Evolutionary conservation across 1,284 basidiomycete species (phyloP), one percentile per base, ranked within the genome.

Genomic region (Schizophyllum commune): DNA sequence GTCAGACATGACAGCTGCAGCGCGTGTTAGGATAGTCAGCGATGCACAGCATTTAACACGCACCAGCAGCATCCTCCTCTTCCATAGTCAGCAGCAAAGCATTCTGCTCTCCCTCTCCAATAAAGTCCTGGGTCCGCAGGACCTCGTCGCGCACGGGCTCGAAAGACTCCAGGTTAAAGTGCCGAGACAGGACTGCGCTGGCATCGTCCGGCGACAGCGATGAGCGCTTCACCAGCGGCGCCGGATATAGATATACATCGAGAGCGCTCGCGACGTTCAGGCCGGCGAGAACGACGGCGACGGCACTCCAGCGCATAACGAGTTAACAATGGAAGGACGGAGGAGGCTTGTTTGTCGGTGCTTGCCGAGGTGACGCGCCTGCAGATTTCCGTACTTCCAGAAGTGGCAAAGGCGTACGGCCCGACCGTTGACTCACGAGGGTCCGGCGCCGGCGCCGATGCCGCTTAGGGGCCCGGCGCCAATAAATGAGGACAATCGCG

Each of bases 91-190:
- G 60, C 4, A 91, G 65, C 33, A 90, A 61, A 0, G 76, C 80
- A 70, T 78, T 82, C 27, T 70, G 75, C 52, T 71, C 58, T 0
- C 84, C 86, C 60, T 80, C 69, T 32, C 83, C 89, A 21, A 91
- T 81, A 66, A 89, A 85, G 2, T 75, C 62, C 59, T 79, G 76
- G 62, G 81, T 76, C 33, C 69, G 69, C 62, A 76, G 75, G 7
- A 74, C 62, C 61, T 66, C 62, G 63, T 79, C 79, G 60, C 68
- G 71, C 27, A 83, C 67, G 47, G 77, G 74, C 68, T 89, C 86
- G 65, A 85, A 86, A 32, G 74, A 73, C 64, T 91, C 89, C 3
- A 92, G 78, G 21, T 85, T 83, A 17, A 91, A 79, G 68, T 91
- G 88, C 61, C 81, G 82, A 20, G 88, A 81, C 47, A 91, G 75